phyloP scores from a whole-genome alignment of 83 land plant genomes.

The Larix sibirica region DNA sequence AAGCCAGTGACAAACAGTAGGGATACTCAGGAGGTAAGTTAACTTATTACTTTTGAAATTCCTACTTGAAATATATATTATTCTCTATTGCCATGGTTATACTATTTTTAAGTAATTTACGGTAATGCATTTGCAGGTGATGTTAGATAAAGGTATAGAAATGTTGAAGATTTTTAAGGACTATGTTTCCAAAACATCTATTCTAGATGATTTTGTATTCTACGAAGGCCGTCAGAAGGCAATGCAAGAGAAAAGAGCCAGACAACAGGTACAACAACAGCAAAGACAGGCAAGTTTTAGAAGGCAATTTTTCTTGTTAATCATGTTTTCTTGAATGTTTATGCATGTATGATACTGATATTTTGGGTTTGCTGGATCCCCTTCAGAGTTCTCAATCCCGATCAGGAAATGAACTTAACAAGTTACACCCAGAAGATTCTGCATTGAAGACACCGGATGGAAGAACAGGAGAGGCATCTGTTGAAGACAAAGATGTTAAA shows the following conservation, averaged over 20 bases:
- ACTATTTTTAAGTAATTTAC: not conserved
- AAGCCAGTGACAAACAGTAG: slow-evolving; percentile 96
- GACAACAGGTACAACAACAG: slow-evolving; percentile 27
- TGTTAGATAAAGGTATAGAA: slow-evolving; percentile 58
- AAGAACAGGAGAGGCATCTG: not conserved
- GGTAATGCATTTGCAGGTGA: slow-evolving; percentile 34
- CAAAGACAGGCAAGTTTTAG: slow-evolving; percentile 10
- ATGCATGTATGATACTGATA: not conserved
- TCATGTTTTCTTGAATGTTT: not conserved
- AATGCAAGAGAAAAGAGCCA: slow-evolving; percentile 53
- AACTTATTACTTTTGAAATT: not conserved
- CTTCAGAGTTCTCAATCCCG: not conserved
- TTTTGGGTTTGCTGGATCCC: not conserved
- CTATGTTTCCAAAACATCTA: slow-evolving; percentile 38
- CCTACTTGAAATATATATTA: not conserved
- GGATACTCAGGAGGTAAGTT: slow-evolving; percentile 90
- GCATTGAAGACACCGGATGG: not conserved
- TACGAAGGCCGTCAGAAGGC: slow-evolving; percentile 58
- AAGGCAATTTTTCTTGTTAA: not conserved
- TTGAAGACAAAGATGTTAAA: slow-evolving; percentile 7
- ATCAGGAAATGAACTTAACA: not conserved
- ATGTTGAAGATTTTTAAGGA: slow-evolving; percentile 62
- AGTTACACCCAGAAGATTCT: not conserved
- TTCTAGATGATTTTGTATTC: slow-evolving; percentile 62
- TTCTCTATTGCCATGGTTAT: not conserved